Base-by-base conservation (phyloP, 257 asterid genomes). In the Plectranthus barbatus region DNA sequence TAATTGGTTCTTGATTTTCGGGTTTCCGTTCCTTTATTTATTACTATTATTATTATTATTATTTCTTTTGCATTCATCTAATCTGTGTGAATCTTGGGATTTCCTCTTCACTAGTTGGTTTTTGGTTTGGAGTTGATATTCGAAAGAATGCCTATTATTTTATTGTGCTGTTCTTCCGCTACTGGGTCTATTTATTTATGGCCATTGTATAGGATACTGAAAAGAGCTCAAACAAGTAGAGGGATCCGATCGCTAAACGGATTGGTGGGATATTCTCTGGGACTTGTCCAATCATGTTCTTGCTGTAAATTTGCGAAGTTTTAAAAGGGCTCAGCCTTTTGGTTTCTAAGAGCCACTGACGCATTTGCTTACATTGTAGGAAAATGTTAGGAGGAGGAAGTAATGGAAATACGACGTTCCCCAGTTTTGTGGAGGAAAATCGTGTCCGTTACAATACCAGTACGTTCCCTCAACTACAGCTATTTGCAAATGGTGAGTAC, bases 401-500 rank as follows among this genome's bases (percentile, higher is more conserved):
- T 45, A 79, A 77, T 53, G 83, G 87, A 36, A 83, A 83, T 62
- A 3, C 60, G 17, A 39, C 59, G 4, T 66, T 77, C 69, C 75
- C 84, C 2, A 76, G 77, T 42, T 79, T 67, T 10, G 61, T 71
- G 20, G 87, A 78, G 80, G 83, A 74, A 36, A 80, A 76, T 70
- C 74, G 62, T 5, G 59, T 68, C 17, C 83, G 72, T 41, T 76
- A 76, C 42, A 76, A 77, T 47, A 79, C 60, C 58, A 67, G 48
- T 68, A 9, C 84, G 49, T 47, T 83, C 73, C 88, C 94, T 53
- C 90, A 86, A 75, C 81, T 86, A 7, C 88, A 81, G 71, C 73
- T 86, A 64, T 86, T 86, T 75, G 84, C 86, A 24, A 83, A 83
- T 64, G 79, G 94, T 86, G 75, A 77, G 87, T 68, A 19, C n/a